Evolutionary conservation across 305 asterid species (phyloP).

Genomic region (Fraxinus nigra): DNA sequence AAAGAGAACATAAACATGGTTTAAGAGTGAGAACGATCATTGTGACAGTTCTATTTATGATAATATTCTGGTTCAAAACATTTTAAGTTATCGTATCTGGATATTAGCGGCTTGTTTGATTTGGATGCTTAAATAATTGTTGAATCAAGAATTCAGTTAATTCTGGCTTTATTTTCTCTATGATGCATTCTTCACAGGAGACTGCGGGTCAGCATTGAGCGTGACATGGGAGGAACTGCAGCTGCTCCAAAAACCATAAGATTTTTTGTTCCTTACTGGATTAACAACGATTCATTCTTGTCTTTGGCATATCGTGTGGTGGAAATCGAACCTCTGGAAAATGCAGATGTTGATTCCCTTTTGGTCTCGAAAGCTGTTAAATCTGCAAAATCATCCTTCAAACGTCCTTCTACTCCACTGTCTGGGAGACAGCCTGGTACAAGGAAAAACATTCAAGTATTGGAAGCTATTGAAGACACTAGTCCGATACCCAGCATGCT

Average conservation of each 20-base stretch:
- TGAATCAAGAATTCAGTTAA: slow-evolving; percentile 17
- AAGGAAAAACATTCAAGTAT: slow-evolving; percentile 71
- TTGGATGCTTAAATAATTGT: neutral
- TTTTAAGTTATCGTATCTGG: neutral
- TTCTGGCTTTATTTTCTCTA: slow-evolving; percentile 23
- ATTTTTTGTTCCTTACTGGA: slow-evolving; percentile 99
- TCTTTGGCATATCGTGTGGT: slow-evolving; percentile 84
- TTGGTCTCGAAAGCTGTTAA: slow-evolving; percentile 55
- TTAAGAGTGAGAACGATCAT: neutral
- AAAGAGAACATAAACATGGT: neutral
- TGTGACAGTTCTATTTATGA: neutral
- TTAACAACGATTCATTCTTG: slow-evolving; percentile 76
- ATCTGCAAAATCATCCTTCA: slow-evolving; percentile 70
- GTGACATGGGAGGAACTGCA: slow-evolving; percentile 88
- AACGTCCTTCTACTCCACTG: slow-evolving; percentile 54
- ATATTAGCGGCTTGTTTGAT: neutral
- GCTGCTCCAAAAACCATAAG: slow-evolving; percentile 93
- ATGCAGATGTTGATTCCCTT: slow-evolving; percentile 59
- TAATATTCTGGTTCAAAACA: slow-evolving; percentile 1
- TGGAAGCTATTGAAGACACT: slow-evolving; percentile 89
- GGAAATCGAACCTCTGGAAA: slow-evolving; percentile 85
- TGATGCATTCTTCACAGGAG: slow-evolving; percentile 53
- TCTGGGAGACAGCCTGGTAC: slow-evolving; percentile 51
- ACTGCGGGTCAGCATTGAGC: slow-evolving; percentile 92
- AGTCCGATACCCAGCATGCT: slow-evolving; percentile 97